These are phyloP conservation scores for Boechera divaricarpa DNA, from an alignment of 345 rosid genomes.

Conservation along the genomic window DNA sequence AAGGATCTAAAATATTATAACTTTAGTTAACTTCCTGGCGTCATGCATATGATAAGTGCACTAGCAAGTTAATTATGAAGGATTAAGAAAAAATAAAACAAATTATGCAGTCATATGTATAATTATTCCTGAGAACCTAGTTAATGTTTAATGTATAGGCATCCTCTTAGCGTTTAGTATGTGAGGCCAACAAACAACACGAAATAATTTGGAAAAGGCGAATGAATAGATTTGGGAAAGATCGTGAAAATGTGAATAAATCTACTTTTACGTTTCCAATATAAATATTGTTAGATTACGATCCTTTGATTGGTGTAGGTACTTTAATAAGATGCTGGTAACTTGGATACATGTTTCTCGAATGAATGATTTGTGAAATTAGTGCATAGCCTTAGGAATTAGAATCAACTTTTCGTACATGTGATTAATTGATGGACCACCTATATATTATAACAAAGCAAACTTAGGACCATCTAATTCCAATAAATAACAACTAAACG, in stretches of 20 bases:
- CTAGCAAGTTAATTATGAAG: background rate
- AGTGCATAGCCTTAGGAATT: conserved; percentile 26
- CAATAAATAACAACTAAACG: conserved; percentile 21
- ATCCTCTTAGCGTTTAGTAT: conserved; percentile 15
- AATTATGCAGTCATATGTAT: background rate
- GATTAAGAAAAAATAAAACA: background rate
- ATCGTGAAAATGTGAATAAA: conserved; percentile 28
- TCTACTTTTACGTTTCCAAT: conserved; percentile 19
- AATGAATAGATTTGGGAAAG: conserved; percentile 25
- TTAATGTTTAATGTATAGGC: background rate
- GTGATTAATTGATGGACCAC: conserved; percentile 38
- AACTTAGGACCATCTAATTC: conserved; percentile 33
- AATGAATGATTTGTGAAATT: conserved; percentile 35
- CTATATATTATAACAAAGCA: conserved; percentile 19
- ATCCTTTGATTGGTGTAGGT: conserved; percentile 29
- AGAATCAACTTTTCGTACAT: conserved; percentile 36
- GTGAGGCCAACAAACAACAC: conserved; percentile 18
- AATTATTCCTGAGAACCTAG: background rate
- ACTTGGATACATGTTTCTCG: conserved; percentile 40
- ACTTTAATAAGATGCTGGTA: conserved; percentile 41
- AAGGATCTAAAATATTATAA: background rate
- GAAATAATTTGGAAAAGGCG: background rate
- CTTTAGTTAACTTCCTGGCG: background rate
- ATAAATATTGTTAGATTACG: conserved; percentile 19
- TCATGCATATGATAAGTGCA: background rate